These are phyloP conservation scores for Hemisphaericaspora subhashii DNA, from an alignment of 1,139 yeast genomes.

Conservation along the genomic window DNA sequence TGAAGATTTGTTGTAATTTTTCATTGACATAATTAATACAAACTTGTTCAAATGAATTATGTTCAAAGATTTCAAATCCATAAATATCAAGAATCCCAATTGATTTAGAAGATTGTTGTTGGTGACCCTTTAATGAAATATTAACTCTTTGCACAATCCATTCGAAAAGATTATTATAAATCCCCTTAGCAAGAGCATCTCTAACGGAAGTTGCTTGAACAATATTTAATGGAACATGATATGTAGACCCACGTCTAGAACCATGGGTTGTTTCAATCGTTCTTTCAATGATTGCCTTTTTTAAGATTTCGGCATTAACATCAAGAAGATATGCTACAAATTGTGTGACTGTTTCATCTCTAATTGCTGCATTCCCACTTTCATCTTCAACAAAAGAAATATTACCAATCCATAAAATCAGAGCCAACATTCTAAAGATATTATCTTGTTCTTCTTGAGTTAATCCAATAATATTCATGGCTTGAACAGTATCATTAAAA, in stretches of 20 bases:
- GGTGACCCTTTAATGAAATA: conserved; percentile 49
- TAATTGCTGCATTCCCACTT: conserved; percentile 77
- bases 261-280: conserved; percentile 90
- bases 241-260: conserved; percentile 85
- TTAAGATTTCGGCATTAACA: conserved; percentile 68
- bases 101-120: conserved; percentile 51
- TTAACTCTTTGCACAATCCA: conserved; percentile 98
- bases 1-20: conserved; percentile 94
- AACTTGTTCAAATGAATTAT: conserved; percentile 93
- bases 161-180: conserved; percentile 89
- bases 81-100: conserved; percentile 97
- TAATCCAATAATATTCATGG: conserved; percentile 88
- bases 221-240: conserved; percentile 88
- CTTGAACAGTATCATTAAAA: conserved; percentile 74
- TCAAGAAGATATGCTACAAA: conserved; percentile 91
- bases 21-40: conserved; percentile 98
- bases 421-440: conserved; percentile 80
- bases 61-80: conserved; percentile 97
- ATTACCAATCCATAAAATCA: conserved; percentile 94
- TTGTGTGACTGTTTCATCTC: conserved; percentile 86
- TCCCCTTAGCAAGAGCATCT: conserved; percentile 93
- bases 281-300: conserved; percentile 72
- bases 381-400: conserved; percentile 82
- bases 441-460: conserved; percentile 82
- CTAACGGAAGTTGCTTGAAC: conserved; percentile 94